phyloP scores from a whole-genome alignment of 108 stramenopile genomes.

The Heterococcus sp. region DNA sequence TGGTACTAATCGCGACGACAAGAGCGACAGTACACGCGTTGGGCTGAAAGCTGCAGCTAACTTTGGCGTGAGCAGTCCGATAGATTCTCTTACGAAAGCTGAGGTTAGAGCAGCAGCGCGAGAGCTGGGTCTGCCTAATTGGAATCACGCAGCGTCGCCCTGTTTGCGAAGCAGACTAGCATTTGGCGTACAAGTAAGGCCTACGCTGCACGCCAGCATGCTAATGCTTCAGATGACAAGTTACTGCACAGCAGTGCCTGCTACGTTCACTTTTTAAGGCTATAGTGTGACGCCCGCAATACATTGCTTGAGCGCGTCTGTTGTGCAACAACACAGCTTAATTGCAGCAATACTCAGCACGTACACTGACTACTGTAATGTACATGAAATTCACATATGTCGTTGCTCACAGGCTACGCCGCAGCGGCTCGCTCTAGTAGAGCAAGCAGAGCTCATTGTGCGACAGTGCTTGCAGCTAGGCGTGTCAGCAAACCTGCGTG shows the following conservation, averaged over 20 bases:
- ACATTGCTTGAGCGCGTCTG: too few relatives aligned
- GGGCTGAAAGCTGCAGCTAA: slow-evolving; percentile 54
- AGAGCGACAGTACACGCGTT: slow-evolving; percentile 74
- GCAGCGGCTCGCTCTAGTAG: slow-evolving; percentile 11
- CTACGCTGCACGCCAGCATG: slow-evolving; percentile 65
- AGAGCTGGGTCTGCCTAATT: slow-evolving; percentile 75
- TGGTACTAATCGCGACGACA: slow-evolving; percentile 87
- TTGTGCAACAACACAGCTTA: too few relatives aligned
- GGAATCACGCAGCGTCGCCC: slow-evolving; percentile 84
- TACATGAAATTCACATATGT: too few relatives aligned
- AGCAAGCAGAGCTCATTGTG: slow-evolving; percentile 12
- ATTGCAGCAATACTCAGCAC: too few relatives aligned
- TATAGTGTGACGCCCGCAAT: too few relatives aligned
- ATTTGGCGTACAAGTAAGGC: slow-evolving; percentile 80
- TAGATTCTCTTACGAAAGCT: slow-evolving; percentile 67
- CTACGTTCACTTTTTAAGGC: too few relatives aligned
- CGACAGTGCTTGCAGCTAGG: slow-evolving; percentile 1
- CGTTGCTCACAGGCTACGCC: slow-evolving; percentile 29
- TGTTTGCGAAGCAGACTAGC: slow-evolving; percentile 83
- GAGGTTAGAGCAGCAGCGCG: slow-evolving; percentile 19
- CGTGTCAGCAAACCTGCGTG: slow-evolving; percentile 29
- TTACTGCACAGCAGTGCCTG: too few relatives aligned
- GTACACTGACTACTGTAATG: too few relatives aligned
- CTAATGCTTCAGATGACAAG: slow-evolving; percentile 69
- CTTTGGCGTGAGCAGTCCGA: slow-evolving; percentile 53